Percentiles rank a stretch among this genome's conserved stretches.
phyloP scores from a whole-genome alignment of 1,284 basidiomycete genomes.

The Malassezia equina region DNA sequence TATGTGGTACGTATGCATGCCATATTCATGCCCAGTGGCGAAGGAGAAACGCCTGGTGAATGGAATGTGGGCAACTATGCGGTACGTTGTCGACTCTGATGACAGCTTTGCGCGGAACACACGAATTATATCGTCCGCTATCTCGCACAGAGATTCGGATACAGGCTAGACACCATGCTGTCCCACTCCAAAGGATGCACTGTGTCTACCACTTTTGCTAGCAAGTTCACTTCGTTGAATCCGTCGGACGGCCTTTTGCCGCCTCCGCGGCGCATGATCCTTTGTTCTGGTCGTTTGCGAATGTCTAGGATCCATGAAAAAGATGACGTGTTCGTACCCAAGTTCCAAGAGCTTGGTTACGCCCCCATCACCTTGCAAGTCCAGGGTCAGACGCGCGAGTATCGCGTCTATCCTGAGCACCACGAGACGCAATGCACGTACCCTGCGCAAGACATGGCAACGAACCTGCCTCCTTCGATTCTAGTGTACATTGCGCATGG shows the following conservation, averaged over 20 bases:
- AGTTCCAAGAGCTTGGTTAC: slow-evolving; percentile 8
- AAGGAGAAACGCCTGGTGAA: slow-evolving; percentile 11
- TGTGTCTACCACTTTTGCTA: not conserved
- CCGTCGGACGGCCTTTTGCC: not conserved
- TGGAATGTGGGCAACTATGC: slow-evolving; percentile 6
- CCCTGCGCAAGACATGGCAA: not conserved
- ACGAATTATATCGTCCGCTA: slow-evolving; percentile 4
- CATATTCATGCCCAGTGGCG: not conserved
- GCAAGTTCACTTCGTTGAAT: not conserved
- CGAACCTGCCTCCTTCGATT: not conserved
- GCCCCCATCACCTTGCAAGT: not conserved
- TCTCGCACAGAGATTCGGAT: slow-evolving; percentile 8
- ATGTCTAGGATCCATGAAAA: not conserved
- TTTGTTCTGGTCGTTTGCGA: not conserved
- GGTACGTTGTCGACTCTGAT: not conserved
- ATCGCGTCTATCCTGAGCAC: slow-evolving; percentile 1
- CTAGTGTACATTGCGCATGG: slow-evolving; percentile 9
- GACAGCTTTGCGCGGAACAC: not conserved
- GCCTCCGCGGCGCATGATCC: slow-evolving; percentile 1
- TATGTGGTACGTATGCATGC: not conserved
- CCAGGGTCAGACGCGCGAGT: not conserved
- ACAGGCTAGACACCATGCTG: slow-evolving; percentile 6
- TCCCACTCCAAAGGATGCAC: slow-evolving; percentile 11
- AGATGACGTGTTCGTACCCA: not conserved
- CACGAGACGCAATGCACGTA: not conserved